These are phyloP conservation scores for Rhododendron ferrugineum DNA, from an alignment of 148 eudicot species.

Conservation along the genomic window DNA sequence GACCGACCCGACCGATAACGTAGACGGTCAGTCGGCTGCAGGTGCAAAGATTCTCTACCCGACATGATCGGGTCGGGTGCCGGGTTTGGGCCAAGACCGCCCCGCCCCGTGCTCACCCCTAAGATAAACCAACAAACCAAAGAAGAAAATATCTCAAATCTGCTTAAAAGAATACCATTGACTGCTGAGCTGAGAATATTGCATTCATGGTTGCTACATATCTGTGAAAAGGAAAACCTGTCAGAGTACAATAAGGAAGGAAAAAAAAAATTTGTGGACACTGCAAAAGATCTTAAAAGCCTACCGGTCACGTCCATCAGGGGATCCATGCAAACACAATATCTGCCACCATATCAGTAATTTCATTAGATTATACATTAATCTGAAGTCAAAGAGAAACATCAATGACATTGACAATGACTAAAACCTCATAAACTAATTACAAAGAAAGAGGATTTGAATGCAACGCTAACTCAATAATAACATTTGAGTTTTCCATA, in stretches of 20 bases:
- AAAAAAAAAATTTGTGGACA: neutral
- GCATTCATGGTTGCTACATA: too few relatives aligned
- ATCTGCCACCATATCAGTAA: conserved; percentile 53
- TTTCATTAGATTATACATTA: conserved; percentile 7
- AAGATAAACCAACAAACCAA: neutral
- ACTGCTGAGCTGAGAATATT: too few relatives aligned
- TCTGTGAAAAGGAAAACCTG: too few relatives aligned
- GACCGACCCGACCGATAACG: too few relatives aligned
- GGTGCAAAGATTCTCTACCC: too few relatives aligned
- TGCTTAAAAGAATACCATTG: conserved; percentile 41
- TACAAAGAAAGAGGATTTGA: neutral
- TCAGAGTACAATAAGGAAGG: neutral
- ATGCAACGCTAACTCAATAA: neutral
- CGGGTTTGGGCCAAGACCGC: too few relatives aligned
- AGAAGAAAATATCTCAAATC: neutral
- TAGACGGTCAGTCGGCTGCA: too few relatives aligned
- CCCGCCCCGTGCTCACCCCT: too few relatives aligned
- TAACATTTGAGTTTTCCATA: neutral
- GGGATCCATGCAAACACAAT: conserved; percentile 96
- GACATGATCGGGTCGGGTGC: too few relatives aligned
- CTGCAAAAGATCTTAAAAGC: conserved; percentile 19
- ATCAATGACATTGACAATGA: neutral
- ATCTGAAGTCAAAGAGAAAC: neutral
- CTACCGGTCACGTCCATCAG: conserved; percentile 97
- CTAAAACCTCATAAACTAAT: too few relatives aligned